These are phyloP conservation scores for Klebsormidium nitens DNA, from an alignment of 139 green algal species.

Conservation along the genomic window DNA sequence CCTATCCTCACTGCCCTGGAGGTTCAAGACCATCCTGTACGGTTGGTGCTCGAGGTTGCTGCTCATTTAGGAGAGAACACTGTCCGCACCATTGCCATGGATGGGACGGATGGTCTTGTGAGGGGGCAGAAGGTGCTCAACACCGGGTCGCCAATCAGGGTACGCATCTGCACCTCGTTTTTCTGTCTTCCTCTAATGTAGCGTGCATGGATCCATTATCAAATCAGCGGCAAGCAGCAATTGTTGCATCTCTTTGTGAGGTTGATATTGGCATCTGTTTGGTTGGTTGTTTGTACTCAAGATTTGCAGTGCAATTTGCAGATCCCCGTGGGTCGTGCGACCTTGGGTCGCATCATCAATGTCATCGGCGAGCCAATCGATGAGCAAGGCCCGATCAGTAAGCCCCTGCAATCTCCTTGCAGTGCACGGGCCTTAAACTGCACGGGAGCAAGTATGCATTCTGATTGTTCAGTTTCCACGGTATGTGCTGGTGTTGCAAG, in stretches of 20 bases:
- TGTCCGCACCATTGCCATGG: constrained; percentile 97
- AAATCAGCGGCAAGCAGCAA: no score
- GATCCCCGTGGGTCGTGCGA: constrained; percentile 92
- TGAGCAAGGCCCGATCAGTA: constrained; percentile 86
- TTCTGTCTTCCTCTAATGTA: no score
- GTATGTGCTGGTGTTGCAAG: not conserved
- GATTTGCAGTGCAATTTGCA: constrained; percentile 27
- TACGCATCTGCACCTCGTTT: constrained; percentile 32
- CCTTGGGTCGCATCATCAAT: constrained; percentile 98
- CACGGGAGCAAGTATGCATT: not conserved
- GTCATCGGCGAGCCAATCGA: constrained; percentile 99
- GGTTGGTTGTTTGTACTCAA: not conserved
- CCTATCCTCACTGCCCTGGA: constrained; percentile 83
- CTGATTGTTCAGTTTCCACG: not conserved
- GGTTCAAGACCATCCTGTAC: constrained; percentile 53
- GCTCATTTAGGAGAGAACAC: constrained; percentile 97
- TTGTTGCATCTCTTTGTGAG: no score
- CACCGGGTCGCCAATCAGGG: constrained; percentile 90
- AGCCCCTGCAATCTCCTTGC: no score
- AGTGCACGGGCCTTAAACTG: no score
- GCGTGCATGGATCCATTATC: no score
- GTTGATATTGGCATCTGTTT: not conserved
- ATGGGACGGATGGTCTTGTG: constrained; percentile 91
- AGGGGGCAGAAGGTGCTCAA: constrained; percentile 86
- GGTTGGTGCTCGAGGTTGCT: constrained; percentile 95